Base-by-base conservation (phyloP, 208 protist species). In the Trypanosoma avium region DNA sequence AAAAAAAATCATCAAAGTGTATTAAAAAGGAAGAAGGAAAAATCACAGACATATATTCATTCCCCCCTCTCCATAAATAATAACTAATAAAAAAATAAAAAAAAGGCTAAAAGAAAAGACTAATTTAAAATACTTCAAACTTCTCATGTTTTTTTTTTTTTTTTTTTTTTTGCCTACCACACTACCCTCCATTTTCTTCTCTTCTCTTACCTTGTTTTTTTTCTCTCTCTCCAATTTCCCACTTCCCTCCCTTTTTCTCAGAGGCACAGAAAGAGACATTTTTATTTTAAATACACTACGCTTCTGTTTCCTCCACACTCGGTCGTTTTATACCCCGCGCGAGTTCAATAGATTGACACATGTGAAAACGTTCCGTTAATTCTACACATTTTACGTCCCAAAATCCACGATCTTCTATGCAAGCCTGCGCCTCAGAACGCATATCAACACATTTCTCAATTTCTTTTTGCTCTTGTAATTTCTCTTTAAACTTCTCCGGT, bases 381-480 rank as follows among this genome's bases (percentile, higher is more conserved):
- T 55, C 36, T 6, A 90, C 82, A 52, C 86, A 93, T 1, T 72
- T 56, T 15, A 67, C 35, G 1, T 62, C 82, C 86, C 86, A 93
- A 57, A 93, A 93, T 22, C 86, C 86, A 4, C 64, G 61, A 0
- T 86, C 77, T 54, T 79, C 80, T 45, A 93, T 93, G 61, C 86
- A 93, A 24, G 46, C 27, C 71, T 93, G 86, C 26, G 86, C 86
- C 72, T 79, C 71, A 27, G 73, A 66, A 6, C 82, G 75, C 62
- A 85, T 70, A 6, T 74, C 75, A 0, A 84, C 69, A 52, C 86
- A 93, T 71, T 86, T 82, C 55, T 75, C 70, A 49, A 90, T 86
- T 47, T 93, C 82, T 47, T 71, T 80, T 50, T 93, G 86, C 53
- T 86, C 75, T 0, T 40, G 60, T 32, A 83, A 26, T 47, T 79